Percentiles rank a stretch among this genome's conserved stretches.
Conservation (phyloP, 1,284 basidiomycete species). For the Trichosporon ovoides region DNA sequence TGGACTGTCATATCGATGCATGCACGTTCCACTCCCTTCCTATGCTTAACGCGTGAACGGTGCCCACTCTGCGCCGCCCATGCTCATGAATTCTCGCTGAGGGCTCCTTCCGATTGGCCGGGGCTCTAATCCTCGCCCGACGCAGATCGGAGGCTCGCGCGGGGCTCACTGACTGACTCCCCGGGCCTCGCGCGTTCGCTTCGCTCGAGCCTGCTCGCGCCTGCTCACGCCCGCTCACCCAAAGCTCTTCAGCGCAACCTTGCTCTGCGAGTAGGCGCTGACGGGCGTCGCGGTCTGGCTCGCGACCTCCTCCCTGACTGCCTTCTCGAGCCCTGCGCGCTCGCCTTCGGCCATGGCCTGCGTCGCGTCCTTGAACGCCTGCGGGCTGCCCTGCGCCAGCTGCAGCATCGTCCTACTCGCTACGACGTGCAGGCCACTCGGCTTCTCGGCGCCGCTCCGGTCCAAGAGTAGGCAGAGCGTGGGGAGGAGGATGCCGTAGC, state of each 20-base stretch:
- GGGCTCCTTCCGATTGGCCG: no score
- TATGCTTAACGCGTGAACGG: no score
- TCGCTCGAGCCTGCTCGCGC: no score
- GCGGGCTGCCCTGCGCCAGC: slow-evolving; percentile 68
- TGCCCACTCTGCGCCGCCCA: no score
- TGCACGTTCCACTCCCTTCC: no score
- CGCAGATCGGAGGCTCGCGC: no score
- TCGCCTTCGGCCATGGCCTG: slow-evolving; percentile 60
- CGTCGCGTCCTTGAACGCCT: slow-evolving; percentile 81
- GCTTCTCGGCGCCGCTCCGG: slow-evolving; percentile 46
- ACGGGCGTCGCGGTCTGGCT: slow-evolving; percentile 32
- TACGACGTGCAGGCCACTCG: slow-evolving; percentile 57
- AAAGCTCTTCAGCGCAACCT: slow-evolving; percentile 46
- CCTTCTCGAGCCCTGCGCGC: slow-evolving; percentile 66
- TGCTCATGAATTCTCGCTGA: no score
- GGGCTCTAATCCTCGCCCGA: no score
- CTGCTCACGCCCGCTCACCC: no score
- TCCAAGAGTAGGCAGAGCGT: slow-evolving; percentile 71
- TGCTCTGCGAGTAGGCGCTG: slow-evolving; percentile 29
- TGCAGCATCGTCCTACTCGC: slow-evolving; percentile 69
- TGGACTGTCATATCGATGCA: no score
- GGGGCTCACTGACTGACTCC: no score
- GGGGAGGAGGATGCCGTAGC: slow-evolving; percentile 72
- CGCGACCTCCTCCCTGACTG: slow-evolving; percentile 69
- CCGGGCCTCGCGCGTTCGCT: no score